Conservation (phyloP, 2,329 filamentous ascomycete genomes). For the Delphinella strobiligena region DNA sequence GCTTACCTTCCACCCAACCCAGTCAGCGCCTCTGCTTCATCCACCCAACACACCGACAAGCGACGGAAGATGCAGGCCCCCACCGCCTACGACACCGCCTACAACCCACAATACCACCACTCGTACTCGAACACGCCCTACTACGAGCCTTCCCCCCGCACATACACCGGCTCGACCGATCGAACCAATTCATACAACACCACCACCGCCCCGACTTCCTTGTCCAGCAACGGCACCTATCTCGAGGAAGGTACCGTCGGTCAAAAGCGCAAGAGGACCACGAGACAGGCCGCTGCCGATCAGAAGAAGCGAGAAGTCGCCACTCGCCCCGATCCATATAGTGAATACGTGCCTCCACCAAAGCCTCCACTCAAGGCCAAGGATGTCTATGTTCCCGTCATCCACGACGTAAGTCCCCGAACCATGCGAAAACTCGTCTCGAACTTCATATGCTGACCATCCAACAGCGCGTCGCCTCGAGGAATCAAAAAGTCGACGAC, state of each 20-base stretch:
- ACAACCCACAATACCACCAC: conserved; percentile 46
- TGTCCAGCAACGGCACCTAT: conserved; percentile 52
- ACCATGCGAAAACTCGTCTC: conserved; percentile 1
- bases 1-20: conserved; percentile 14
- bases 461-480: conserved; percentile 14
- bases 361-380: conserved; percentile 83
- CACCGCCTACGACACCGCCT: conserved; percentile 51
- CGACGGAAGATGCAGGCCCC: conserved; percentile 57
- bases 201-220: conserved; percentile 70
- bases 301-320: conserved; percentile 63
- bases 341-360: conserved; percentile 74
- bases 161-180: conserved; percentile 68
- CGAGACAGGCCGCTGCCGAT: conserved; percentile 67
- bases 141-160: conserved; percentile 52
- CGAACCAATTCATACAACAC: conserved; percentile 70
- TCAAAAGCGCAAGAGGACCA: conserved; percentile 78
- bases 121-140: conserved; percentile 64
- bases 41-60: conserved; percentile 51
- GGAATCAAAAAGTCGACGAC: conserved; percentile 64
- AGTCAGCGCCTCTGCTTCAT: conserved; percentile 13
- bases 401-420: conserved; percentile 44
- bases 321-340: conserved; percentile 46
- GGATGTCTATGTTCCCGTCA: conserved; percentile 44
- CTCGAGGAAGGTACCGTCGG: conserved; percentile 57
- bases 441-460: conserved; percentile 10